Base-by-base conservation (phyloP, 768 basidiomycete species). In the Sarcodon sp. region DNA sequence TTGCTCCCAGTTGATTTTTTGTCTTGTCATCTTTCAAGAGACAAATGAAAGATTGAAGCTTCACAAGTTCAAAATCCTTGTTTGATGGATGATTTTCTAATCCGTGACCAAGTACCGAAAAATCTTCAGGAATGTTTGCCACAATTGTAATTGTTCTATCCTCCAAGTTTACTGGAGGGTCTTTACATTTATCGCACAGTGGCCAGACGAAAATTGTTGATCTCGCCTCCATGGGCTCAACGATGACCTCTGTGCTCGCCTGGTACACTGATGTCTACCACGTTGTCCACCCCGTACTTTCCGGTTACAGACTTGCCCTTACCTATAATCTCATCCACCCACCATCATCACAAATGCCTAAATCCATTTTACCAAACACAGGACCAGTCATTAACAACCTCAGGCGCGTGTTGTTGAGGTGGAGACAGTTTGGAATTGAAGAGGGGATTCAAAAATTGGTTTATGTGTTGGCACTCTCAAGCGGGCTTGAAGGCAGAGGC, bases 221-320 rank as follows among this genome's bases (percentile, higher is more conserved):
- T 54, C 54, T 65, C 4, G 55, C 67, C 3, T 11, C 51, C 1
- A 50, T 53, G 10, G 69, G 69, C n/a, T 45, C 58, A 1, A 45
- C 59, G 6, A 55, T 56, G 3, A 72, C 69, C 0, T 57, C 68
- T 0, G 56, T 71, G 11, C 58, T 75, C 4, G 64, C 74, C 1
- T 78, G 75, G 72, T 74, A 76, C 53, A 74, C 71, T 27, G 75
- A 75, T 47, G 74, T 75, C 44, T 59, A 58, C 43, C 72, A 74
- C 55, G 71, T 72, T 60, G 66, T 76, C 50, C 71, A 70, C 50
- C 67, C 69, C 6, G 60, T 76, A 41, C 70, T 67, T 0, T 65
- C 66, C 13, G 75, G 76, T 4, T 73, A 71, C 49, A 69, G 71
- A 1, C 65, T 77, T 0, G 74, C 72, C 0, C 65, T 77, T 5